Conservation (phyloP, 139 green algal species). For the Choricystis sp. region DNA sequence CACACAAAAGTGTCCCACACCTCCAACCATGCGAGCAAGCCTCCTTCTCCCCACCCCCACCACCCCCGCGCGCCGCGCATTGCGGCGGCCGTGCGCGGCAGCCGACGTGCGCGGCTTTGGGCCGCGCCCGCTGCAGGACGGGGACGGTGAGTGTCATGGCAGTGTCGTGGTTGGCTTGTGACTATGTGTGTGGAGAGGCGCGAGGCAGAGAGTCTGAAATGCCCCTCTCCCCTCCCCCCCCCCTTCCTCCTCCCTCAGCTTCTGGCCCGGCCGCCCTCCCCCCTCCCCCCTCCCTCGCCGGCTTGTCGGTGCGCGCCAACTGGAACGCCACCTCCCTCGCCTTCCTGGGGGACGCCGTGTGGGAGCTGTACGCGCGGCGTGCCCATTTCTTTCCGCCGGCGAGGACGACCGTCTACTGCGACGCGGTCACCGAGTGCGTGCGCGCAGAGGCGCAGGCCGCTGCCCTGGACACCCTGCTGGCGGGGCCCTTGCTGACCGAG, state of each 20-base stretch:
- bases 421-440: slow-evolving; percentile 19
- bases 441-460: slow-evolving; percentile 37
- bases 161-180: too few relatives aligned
- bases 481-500: slow-evolving; percentile 17
- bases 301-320: not conserved
- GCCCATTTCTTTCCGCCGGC: slow-evolving; percentile 28
- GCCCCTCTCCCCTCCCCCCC: too few relatives aligned
- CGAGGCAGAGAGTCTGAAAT: too few relatives aligned
- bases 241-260: too few relatives aligned
- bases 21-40: too few relatives aligned
- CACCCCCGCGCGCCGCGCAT: too few relatives aligned
- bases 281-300: not conserved
- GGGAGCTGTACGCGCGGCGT: slow-evolving; percentile 34
- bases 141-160: too few relatives aligned
- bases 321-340: not conserved
- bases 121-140: too few relatives aligned
- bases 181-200: too few relatives aligned
- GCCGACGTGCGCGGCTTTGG: not conserved
- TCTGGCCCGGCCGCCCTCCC: not conserved
- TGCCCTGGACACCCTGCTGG: slow-evolving; percentile 12
- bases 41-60: too few relatives aligned
- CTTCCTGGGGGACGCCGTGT: not conserved
- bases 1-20: too few relatives aligned
- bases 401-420: slow-evolving; percentile 19
- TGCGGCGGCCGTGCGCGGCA: not conserved